phyloP scores from a whole-genome alignment of 2,329 filamentous ascomycete species.

The Intubia oerlemansii region DNA sequence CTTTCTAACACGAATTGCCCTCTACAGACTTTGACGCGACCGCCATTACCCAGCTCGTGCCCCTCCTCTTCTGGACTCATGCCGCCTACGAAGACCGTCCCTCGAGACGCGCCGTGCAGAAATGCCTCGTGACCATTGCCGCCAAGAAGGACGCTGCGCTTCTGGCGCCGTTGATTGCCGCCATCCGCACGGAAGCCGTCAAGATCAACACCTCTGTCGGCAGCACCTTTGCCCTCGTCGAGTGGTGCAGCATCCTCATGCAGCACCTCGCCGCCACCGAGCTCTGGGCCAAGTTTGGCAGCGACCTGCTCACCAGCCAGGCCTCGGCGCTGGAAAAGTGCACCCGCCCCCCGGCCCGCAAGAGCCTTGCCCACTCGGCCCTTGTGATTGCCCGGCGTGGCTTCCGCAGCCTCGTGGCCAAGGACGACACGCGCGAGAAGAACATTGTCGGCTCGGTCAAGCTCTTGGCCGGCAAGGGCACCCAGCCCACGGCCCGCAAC shows the following conservation, averaged over 20 bases:
- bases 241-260: conserved; percentile 72
- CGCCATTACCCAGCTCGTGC: conserved; percentile 34
- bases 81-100: conserved; percentile 68
- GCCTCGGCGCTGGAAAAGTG: conserved; percentile 63
- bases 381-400: conserved; percentile 60
- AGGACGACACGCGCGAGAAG: conserved; percentile 33
- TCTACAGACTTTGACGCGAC: too few species aligned
- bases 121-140: conserved; percentile 49
- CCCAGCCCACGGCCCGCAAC: conserved; percentile 44
- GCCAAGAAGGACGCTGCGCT: conserved; percentile 32
- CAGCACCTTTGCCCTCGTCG: conserved; percentile 71
- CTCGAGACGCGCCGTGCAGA: conserved; percentile 65
- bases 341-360: conserved; percentile 40
- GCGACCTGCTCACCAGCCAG: conserved; percentile 44
- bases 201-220: conserved; percentile 59
- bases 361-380: conserved; percentile 49
- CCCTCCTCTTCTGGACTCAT: conserved; percentile 70
- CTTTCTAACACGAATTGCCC: too few species aligned
- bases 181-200: conserved; percentile 48
- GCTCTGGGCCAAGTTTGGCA: conserved; percentile 41
- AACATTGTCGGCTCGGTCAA: conserved; percentile 41
- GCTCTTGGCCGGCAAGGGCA: conserved; percentile 45
- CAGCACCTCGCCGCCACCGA: conserved; percentile 42
- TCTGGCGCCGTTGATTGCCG: conserved; percentile 42
- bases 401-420: conserved; percentile 50